Base-by-base conservation (phyloP, 176 grass and related monocot genomes). In the Leersia perrieri region DNA sequence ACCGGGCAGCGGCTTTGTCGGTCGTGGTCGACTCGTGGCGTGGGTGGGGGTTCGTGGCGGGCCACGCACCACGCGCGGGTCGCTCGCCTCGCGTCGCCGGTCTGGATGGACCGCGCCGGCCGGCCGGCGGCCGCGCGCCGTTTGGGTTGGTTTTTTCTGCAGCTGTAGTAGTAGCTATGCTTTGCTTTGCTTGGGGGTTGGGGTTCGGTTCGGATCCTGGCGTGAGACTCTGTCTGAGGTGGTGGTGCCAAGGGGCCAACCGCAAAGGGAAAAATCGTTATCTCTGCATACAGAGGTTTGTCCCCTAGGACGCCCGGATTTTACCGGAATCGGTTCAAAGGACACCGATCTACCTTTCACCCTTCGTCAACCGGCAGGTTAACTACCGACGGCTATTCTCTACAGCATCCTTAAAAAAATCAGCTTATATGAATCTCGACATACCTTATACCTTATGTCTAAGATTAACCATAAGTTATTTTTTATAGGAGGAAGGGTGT, bases 31-130 rank as follows among this genome's bases (percentile, higher is more conserved):
- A n/a, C n/a, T n/a, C n/a, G n/a, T n/a, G n/a, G n/a, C n/a, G n/a
- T n/a, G n/a, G n/a, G n/a, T n/a, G n/a, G n/a, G n/a, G 55, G 16
- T 63, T 84, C 75, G 83, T 83, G 81, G 72, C 66, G 65, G 74
- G 74, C 28, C 65, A 71, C 53, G 36, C 65, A 71, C 53, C 74
- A 78, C 65, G 15, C 53, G 74, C 38, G 53, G 36, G 82, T 85
- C 82, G 38, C 74, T 45, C 13, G 42, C 0, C 11, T 84, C 41
- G 81, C 41, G 80, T 63, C 44, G 58, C 60, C n/a, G n/a, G n/a
- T n/a, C n/a, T n/a, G n/a, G n/a, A n/a, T n/a, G n/a, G n/a, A n/a
- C n/a, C 65, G 15, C 53, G 74, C 38, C 38, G 36, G 82, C 78
- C 82, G 38, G 65, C 15, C 13, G 42, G 0, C 41, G 70, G 79